These are phyloP conservation scores for Apiotrichum sp. DNA, from an alignment of 1,284 basidiomycete genomes.

Conservation along the genomic window DNA sequence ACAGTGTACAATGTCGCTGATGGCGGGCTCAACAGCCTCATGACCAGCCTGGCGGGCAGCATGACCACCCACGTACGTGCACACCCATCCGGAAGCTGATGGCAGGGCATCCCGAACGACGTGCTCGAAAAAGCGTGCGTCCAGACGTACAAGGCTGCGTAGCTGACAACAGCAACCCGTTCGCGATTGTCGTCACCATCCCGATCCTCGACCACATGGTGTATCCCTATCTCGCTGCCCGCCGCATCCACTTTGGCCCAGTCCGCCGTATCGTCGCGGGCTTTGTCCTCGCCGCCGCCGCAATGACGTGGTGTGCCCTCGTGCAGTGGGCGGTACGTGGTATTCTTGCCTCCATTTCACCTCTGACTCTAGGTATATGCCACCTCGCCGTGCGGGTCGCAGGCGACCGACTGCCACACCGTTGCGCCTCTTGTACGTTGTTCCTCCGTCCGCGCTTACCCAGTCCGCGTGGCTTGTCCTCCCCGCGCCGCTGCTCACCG, in stretches of 20 bases:
- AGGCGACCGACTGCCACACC: slow-evolving; percentile 19
- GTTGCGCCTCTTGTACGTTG: slow-evolving; percentile 15
- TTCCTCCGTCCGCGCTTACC: not conserved
- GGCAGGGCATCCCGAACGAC: slow-evolving; percentile 26
- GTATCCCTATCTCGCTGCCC: slow-evolving; percentile 10
- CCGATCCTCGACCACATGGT: slow-evolving; percentile 18
- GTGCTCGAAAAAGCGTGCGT: slow-evolving; percentile 25
- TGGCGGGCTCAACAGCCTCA: slow-evolving; percentile 19
- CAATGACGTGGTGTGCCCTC: slow-evolving; percentile 21
- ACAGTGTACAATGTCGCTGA: slow-evolving; percentile 21
- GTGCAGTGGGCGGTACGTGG: slow-evolving; percentile 20
- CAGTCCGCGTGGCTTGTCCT: slow-evolving; percentile 29
- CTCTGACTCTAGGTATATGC: slow-evolving; percentile 15
- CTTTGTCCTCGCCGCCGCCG: slow-evolving; percentile 16
- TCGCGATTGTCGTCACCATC: slow-evolving; percentile 23
- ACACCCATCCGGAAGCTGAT: not conserved
- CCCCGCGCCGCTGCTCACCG: slow-evolving; percentile 22
- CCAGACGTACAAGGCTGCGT: not conserved
- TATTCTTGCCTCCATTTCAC: not conserved
- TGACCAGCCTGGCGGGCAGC: slow-evolving; percentile 21
- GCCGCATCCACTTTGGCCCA: slow-evolving; percentile 16
- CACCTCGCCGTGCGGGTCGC: slow-evolving; percentile 26
- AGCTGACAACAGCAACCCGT: slow-evolving; percentile 20
- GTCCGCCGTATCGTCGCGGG: slow-evolving; percentile 18
- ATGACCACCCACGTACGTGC: slow-evolving; percentile 25